Percentiles rank a stretch among this genome's conserved stretches.
phyloP scores from a whole-genome alignment of 192 early-diverging fungal genomes.

The Podila clonocystis region DNA sequence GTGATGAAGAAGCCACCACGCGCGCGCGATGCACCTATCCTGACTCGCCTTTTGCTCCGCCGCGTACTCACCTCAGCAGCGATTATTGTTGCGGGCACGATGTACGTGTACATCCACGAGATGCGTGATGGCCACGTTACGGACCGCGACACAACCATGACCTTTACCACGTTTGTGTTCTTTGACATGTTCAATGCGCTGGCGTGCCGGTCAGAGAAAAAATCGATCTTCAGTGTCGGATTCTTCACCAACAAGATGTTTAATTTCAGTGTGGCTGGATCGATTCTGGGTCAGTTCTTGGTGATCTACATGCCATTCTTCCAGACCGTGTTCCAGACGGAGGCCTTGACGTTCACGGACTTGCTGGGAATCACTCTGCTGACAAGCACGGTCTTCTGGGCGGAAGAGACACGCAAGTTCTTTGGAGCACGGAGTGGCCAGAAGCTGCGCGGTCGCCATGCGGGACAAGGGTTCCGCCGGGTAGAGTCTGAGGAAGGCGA shows the following conservation, averaged over 20 bases:
- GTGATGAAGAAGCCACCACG: conserved; percentile 92
- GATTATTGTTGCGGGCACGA: conserved; percentile 86
- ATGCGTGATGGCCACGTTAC: conserved; percentile 78
- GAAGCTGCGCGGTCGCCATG: conserved; percentile 30
- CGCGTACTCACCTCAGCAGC: conserved; percentile 83
- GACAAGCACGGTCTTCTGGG: conserved; percentile 83
- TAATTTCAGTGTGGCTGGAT: conserved; percentile 84
- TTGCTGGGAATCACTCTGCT: conserved; percentile 73
- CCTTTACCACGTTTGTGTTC: conserved; percentile 96
- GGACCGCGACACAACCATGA: conserved; percentile 90
- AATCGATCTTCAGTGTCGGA: conserved; percentile 84
- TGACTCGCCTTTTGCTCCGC: conserved; percentile 75
- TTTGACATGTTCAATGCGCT: conserved; percentile 97
- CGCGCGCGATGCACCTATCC: conserved; percentile 78
- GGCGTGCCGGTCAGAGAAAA: conserved; percentile 86
- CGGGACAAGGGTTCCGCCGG: conserved; percentile 36
- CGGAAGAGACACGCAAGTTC: conserved; percentile 86
- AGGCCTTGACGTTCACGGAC: conserved; percentile 81
- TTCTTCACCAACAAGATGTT: conserved; percentile 90
- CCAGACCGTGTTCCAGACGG: conserved; percentile 94
- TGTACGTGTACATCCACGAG: conserved; percentile 82
- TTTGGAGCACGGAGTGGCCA: conserved; percentile 4
- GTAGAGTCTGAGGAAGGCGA: conserved; percentile 45
- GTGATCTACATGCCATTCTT: conserved; percentile 92
- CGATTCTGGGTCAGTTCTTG: conserved; percentile 85